These are phyloP conservation scores for Pyrrhoderma lamaoense DNA, from an alignment of 1,284 basidiomycete species.

Conservation along the genomic window DNA sequence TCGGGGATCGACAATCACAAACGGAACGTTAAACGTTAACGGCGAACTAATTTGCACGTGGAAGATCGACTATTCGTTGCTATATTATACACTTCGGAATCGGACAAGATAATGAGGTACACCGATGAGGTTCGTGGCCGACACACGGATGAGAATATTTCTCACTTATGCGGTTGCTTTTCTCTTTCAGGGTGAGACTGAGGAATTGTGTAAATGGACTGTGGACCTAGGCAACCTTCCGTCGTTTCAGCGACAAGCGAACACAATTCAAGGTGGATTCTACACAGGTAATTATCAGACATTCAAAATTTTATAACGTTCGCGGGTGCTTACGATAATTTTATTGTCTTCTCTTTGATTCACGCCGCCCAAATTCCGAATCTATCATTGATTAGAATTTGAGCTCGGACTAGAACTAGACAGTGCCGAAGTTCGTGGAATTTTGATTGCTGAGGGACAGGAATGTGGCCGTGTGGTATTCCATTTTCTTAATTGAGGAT, in stretches of 20 bases:
- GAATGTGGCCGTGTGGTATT: conserved; percentile 66
- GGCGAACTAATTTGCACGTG: conserved; percentile 10
- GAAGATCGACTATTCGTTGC: conserved; percentile 71
- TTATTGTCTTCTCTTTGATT: background rate
- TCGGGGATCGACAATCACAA: conserved; percentile 1
- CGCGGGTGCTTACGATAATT: background rate
- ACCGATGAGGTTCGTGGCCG: conserved; percentile 55
- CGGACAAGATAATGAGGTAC: conserved; percentile 67
- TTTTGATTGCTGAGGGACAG: conserved; percentile 60
- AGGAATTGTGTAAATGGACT: conserved; percentile 78
- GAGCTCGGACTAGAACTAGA: conserved; percentile 75
- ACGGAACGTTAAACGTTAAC: conserved; percentile 4
- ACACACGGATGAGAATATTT: conserved; percentile 8
- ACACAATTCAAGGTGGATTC: conserved; percentile 50
- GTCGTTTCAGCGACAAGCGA: conserved; percentile 63
- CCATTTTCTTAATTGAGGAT: conserved; percentile 39
- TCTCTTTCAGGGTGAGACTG: conserved; percentile 48
- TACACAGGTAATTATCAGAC: conserved; percentile 53
- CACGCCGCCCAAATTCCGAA: background rate
- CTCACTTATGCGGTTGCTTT: conserved; percentile 9
- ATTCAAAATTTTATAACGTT: background rate
- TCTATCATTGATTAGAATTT: conserved; percentile 47
- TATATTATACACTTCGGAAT: conserved; percentile 67
- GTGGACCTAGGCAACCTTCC: conserved; percentile 72
- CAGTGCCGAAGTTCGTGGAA: conserved; percentile 73